Conservation (phyloP, 2,329 filamentous ascomycete species). For the Fusarium cyanostomum region DNA sequence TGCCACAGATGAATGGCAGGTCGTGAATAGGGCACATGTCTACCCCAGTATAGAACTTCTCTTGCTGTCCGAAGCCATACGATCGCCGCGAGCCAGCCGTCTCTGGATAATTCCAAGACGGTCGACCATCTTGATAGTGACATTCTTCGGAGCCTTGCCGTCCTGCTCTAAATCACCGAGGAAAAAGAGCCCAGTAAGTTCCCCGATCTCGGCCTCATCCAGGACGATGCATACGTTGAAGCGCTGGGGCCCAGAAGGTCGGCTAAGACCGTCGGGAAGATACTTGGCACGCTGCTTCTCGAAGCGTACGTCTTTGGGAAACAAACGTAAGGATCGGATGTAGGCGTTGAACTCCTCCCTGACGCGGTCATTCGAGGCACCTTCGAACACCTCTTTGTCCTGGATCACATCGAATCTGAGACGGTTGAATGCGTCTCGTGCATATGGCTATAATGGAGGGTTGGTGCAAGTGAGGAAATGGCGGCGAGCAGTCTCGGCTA, state of each 20-base stretch:
- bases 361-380: slow-evolving; percentile 24
- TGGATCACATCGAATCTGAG: slow-evolving; percentile 18
- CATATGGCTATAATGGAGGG: background rate
- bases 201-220: background rate
- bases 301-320: background rate
- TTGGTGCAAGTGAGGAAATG: background rate
- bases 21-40: slow-evolving; percentile 12
- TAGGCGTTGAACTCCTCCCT: slow-evolving; percentile 26
- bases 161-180: background rate
- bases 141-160: background rate
- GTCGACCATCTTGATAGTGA: slow-evolving; percentile 8
- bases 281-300: background rate
- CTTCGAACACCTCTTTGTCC: slow-evolving; percentile 5
- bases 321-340: slow-evolving; percentile 5
- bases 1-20: slow-evolving; percentile 5
- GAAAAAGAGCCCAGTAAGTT: background rate
- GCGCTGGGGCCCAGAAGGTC: slow-evolving; percentile 4
- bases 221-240: slow-evolving; percentile 14
- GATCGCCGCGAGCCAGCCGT: too few species aligned
- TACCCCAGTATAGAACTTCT: slow-evolving; percentile 6
- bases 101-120: slow-evolving; percentile 12
- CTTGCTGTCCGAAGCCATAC: too few species aligned
- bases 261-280: background rate
- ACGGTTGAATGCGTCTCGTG: slow-evolving; percentile 6
- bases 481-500: slow-evolving; percentile 8